phyloP scores from a whole-genome alignment of 495 filamentous ascomycete genomes.

The Penicillium diatomitis region DNA sequence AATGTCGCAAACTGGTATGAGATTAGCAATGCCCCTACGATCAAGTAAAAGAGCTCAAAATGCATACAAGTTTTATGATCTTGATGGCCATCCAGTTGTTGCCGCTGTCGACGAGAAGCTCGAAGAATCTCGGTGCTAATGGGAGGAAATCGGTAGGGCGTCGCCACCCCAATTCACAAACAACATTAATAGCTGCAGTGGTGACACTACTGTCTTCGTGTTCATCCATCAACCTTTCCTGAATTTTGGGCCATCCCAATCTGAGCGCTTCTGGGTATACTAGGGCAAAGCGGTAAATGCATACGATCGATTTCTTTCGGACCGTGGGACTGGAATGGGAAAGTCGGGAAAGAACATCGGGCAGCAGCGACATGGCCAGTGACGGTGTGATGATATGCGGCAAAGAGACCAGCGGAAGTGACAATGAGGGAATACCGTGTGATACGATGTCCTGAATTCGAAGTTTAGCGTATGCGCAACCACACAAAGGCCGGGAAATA shows the following conservation, averaged over 20 bases:
- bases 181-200: slow-evolving; percentile 89
- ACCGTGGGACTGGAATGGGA: slow-evolving; percentile 74
- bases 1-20: slow-evolving; percentile 75
- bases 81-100: slow-evolving; percentile 99
- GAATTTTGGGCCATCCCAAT: slow-evolving; percentile 92
- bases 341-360: slow-evolving; percentile 77
- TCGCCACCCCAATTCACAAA: slow-evolving; percentile 92
- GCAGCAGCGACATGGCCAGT: slow-evolving; percentile 76
- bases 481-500: not conserved
- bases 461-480: slow-evolving; percentile 4
- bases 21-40: not conserved
- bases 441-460: slow-evolving; percentile 64
- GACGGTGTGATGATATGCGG: slow-evolving; percentile 89
- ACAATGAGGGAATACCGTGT: slow-evolving; percentile 61
- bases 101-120: slow-evolving; percentile 79
- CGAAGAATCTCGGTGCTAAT: slow-evolving; percentile 83
- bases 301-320: slow-evolving; percentile 90
- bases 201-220: slow-evolving; percentile 88
- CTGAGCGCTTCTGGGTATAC: slow-evolving; percentile 92
- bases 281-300: slow-evolving; percentile 81
- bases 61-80: slow-evolving; percentile 82
- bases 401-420: slow-evolving; percentile 75
- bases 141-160: slow-evolving; percentile 90
- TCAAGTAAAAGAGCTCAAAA: not conserved
- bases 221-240: slow-evolving; percentile 85